Conservation (phyloP, 805 yeast genomes). For the Saturnispora serradocipensis region DNA sequence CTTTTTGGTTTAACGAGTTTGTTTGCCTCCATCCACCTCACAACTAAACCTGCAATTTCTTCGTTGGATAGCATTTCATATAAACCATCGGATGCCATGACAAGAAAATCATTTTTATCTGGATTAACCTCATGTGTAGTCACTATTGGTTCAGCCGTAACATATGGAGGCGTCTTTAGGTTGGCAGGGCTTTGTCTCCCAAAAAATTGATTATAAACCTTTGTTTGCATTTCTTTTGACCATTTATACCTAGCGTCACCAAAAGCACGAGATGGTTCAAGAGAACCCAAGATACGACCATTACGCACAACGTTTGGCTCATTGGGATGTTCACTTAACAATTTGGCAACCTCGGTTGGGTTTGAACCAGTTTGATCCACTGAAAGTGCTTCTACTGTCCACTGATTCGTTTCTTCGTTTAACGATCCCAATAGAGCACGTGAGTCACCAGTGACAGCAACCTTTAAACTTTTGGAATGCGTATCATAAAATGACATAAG, state of each 20-base stretch:
- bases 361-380: conserved; percentile 94
- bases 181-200: conserved; percentile 69
- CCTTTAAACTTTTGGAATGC: conserved; percentile 56
- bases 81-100: conserved; percentile 89
- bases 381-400: conserved; percentile 84
- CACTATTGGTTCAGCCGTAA: conserved; percentile 91
- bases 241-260: conserved; percentile 95
- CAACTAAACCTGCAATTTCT: conserved; percentile 86
- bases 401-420: conserved; percentile 45
- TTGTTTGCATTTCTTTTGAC: conserved; percentile 62
- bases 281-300: conserved; percentile 85
- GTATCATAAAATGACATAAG: conserved; percentile 82
- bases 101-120: conserved; percentile 70
- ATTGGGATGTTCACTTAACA: conserved; percentile 82
- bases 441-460: conserved; percentile 95
- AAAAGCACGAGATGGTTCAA: conserved; percentile 94
- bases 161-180: conserved; percentile 88
- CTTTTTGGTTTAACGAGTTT: conserved; percentile 46
- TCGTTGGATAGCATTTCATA: conserved; percentile 88
- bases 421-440: conserved; percentile 80
- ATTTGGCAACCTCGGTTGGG: conserved; percentile 74
- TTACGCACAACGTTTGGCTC: conserved; percentile 76
- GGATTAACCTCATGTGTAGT: conserved; percentile 72
- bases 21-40: conserved; percentile 82
- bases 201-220: conserved; percentile 65